Conservation (phyloP, 2,329 filamentous ascomycete genomes). For the Beauveria bassiana region DNA sequence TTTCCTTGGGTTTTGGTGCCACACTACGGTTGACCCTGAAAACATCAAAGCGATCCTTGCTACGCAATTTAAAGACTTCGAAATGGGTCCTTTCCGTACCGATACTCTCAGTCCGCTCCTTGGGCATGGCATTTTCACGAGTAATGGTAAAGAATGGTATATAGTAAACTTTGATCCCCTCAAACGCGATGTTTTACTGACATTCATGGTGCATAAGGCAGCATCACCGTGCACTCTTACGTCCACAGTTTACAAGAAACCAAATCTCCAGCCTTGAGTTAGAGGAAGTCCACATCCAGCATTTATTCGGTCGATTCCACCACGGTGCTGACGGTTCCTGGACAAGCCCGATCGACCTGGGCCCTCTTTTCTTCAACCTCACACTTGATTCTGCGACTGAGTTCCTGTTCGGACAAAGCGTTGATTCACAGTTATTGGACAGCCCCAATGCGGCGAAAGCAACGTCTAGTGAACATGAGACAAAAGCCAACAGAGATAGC, state of each 20-base stretch:
- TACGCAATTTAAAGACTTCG: slow-evolving; percentile 31
- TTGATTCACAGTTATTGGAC: slow-evolving; percentile 26
- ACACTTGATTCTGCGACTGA: slow-evolving; percentile 37
- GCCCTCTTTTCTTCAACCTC: slow-evolving; percentile 37
- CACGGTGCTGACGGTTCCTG: not conserved
- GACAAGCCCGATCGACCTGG: slow-evolving; percentile 27
- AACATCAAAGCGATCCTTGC: slow-evolving; percentile 45
- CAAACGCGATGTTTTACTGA: slow-evolving; percentile 20
- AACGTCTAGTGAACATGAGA: not conserved
- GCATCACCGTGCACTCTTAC: slow-evolving; percentile 27
- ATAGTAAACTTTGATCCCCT: not conserved
- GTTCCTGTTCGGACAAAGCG: slow-evolving; percentile 53
- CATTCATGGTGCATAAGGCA: slow-evolving; percentile 12
- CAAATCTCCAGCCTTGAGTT: slow-evolving; percentile 16
- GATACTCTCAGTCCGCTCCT: slow-evolving; percentile 9
- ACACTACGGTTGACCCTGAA: slow-evolving; percentile 28
- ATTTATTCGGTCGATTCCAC: not conserved
- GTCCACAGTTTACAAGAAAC: slow-evolving; percentile 18
- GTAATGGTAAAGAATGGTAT: slow-evolving; percentile 4
- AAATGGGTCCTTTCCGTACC: not conserved
- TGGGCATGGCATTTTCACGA: slow-evolving; percentile 13
- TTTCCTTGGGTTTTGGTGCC: slow-evolving; percentile 6
- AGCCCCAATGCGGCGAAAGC: not conserved
- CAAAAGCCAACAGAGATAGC: not conserved
- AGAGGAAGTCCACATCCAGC: slow-evolving; percentile 17